phyloP scores from a whole-genome alignment of 352 stramenopile genomes.

The Halophytophthora polymorphica region DNA sequence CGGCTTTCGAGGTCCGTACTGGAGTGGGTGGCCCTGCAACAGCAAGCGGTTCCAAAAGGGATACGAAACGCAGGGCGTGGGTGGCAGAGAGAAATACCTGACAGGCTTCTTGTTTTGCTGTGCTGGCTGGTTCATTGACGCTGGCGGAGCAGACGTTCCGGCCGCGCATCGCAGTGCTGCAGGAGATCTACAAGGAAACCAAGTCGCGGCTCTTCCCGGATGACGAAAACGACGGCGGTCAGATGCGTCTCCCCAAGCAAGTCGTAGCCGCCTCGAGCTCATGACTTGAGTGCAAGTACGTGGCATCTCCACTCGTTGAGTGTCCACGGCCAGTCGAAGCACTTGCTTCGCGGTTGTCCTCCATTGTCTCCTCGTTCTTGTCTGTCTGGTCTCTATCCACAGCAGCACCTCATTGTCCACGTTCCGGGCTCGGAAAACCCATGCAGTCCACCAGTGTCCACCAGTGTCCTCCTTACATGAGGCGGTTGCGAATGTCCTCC shows the following conservation, averaged over 20 bases:
- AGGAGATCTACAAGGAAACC: constrained; percentile 69
- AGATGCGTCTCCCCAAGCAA: constrained; percentile 43
- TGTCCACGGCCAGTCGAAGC: no score
- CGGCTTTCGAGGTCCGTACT: constrained; percentile 67
- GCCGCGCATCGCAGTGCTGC: constrained; percentile 56
- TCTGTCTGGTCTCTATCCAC: constrained; percentile 7
- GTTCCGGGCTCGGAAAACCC: no score
- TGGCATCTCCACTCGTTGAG: no score
- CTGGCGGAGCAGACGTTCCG: constrained; percentile 54
- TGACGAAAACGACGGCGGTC: constrained; percentile 15
- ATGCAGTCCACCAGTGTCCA: no score
- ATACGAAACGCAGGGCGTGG: no score
- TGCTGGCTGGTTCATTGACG: no score
- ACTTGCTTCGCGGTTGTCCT: neutral
- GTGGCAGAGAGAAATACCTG: no score
- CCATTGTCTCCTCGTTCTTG: constrained; percentile 1
- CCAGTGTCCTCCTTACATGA: constrained; percentile 85
- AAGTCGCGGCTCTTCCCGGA: constrained; percentile 54
- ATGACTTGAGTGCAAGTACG: no score
- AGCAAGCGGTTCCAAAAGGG: neutral
- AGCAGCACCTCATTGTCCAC: no score
- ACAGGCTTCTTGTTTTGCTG: no score
- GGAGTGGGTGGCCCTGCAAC: neutral
- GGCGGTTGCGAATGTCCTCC: constrained; percentile 96
- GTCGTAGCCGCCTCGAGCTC: constrained; percentile 12